These are phyloP conservation scores for Aphanomyces euteiches DNA, from an alignment of 352 stramenopile species.

Conservation along the genomic window DNA sequence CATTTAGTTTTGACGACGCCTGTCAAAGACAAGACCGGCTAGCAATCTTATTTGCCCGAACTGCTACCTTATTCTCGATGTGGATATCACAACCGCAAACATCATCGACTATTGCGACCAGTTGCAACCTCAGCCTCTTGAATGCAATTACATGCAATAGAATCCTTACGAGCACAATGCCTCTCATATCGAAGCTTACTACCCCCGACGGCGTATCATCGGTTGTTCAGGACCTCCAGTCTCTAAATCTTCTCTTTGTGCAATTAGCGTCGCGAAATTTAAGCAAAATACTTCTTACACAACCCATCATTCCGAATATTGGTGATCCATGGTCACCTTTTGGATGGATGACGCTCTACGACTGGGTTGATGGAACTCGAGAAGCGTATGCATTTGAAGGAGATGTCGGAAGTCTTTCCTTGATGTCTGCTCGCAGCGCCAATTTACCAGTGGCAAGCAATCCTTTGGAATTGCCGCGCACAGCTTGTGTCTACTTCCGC, in stretches of 20 bases:
- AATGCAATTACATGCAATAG: neutral
- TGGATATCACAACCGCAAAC: neutral
- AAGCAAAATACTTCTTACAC: neutral
- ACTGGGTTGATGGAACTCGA: neutral
- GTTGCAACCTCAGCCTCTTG: neutral
- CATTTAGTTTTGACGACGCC: neutral
- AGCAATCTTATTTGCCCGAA: neutral
- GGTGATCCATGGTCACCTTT: neutral
- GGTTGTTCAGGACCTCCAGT: neutral
- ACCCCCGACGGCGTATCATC: neutral
- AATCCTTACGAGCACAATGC: neutral
- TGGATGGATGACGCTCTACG: neutral
- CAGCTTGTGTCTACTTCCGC: slow-evolving; percentile 27
- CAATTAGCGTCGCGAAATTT: neutral
- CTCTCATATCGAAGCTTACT: neutral
- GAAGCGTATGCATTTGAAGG: slow-evolving; percentile 19
- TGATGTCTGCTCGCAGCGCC: slow-evolving; percentile 13
- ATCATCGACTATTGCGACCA: neutral
- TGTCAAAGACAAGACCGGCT: neutral
- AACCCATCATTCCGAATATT: neutral
- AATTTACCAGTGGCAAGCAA: slow-evolving; percentile 1
- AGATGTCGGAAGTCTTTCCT: neutral
- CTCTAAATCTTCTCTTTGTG: neutral
- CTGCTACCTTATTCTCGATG: neutral
- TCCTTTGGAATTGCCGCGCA: slow-evolving; percentile 10